Conservation (phyloP, 2,329 filamentous ascomycete genomes). For the Xylariaceae sp. region DNA sequence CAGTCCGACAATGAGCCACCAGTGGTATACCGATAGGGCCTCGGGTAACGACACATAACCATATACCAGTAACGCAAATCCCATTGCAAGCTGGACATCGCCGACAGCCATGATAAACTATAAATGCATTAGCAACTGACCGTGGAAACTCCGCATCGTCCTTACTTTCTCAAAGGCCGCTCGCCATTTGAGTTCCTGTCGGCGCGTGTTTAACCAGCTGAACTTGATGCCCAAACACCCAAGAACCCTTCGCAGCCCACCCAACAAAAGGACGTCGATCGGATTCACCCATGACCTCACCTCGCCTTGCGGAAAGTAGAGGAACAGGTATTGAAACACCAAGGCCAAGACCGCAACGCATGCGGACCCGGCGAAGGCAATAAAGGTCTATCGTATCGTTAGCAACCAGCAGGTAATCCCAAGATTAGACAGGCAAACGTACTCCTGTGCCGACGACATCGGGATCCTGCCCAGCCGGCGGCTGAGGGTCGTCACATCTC, state of each 20-base stretch:
- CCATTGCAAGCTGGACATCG: slow-evolving; percentile 31
- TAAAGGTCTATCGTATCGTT: slow-evolving; percentile 21
- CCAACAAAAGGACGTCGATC: slow-evolving; percentile 26
- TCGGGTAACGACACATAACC: slow-evolving; percentile 24
- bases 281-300: slow-evolving; percentile 20
- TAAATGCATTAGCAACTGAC: slow-evolving; percentile 11
- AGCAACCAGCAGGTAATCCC: not conserved
- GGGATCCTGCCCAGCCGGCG: slow-evolving; percentile 28
- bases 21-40: slow-evolving; percentile 30
- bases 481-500: slow-evolving; percentile 27
- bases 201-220: slow-evolving; percentile 8
- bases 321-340: slow-evolving; percentile 30
- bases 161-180: slow-evolving; percentile 27
- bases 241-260: slow-evolving; percentile 24
- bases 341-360: slow-evolving; percentile 26
- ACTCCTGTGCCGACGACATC: slow-evolving; percentile 30
- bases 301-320: slow-evolving; percentile 22
- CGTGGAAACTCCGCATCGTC: not conserved
- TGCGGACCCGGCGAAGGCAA: slow-evolving; percentile 29
- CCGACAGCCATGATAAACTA: slow-evolving; percentile 28
- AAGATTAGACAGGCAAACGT: slow-evolving; percentile 3
- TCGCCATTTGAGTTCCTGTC: slow-evolving; percentile 12
- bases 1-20: slow-evolving; percentile 32
- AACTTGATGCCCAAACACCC: slow-evolving; percentile 20
- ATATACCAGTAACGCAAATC: slow-evolving; percentile 29